phyloP scores from a whole-genome alignment of 176 grass and related monocot genomes.

The Bothriochloa decipiens region DNA sequence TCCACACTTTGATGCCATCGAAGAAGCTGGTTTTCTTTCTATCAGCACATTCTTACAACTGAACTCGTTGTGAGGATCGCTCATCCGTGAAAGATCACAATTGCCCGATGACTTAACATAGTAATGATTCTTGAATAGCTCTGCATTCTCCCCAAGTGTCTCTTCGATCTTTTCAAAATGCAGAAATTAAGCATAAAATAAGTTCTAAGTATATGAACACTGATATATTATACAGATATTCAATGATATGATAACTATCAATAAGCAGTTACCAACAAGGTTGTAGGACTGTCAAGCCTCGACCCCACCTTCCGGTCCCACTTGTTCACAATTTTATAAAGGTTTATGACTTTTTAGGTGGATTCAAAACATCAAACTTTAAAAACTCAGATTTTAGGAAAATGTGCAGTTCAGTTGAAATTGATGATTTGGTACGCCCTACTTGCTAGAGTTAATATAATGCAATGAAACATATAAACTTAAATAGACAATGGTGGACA shows the following conservation, averaged over 20 bases:
- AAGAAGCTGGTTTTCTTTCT: slow-evolving; percentile 69
- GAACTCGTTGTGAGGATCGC: slow-evolving; percentile 92
- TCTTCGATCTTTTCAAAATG: slow-evolving; percentile 66
- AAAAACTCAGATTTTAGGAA: neutral
- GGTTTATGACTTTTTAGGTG: neutral
- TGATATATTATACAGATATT: slow-evolving; percentile 30
- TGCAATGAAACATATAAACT: slow-evolving; percentile 9
- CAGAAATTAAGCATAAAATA: slow-evolving; percentile 23
- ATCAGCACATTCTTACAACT: slow-evolving; percentile 84
- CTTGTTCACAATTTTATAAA: neutral
- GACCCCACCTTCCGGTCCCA: neutral
- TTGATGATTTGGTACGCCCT: neutral
- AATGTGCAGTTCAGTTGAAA: slow-evolving; percentile 6
- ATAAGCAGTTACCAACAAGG: slow-evolving; percentile 21
- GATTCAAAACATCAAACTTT: neutral
- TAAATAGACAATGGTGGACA: neutral
- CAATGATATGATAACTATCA: slow-evolving; percentile 6
- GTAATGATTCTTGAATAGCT: slow-evolving; percentile 92
- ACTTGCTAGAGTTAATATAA: too few relatives aligned
- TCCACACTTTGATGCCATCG: slow-evolving; percentile 66
- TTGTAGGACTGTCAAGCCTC: neutral
- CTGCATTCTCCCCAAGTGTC: slow-evolving; percentile 70
- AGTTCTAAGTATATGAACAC: slow-evolving; percentile 25
- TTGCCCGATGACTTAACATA: slow-evolving; percentile 96
- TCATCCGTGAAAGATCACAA: slow-evolving; percentile 87